These are phyloP conservation scores for Psilocybe cyanescens DNA, from an alignment of 768 basidiomycete genomes.

Conservation along the genomic window DNA sequence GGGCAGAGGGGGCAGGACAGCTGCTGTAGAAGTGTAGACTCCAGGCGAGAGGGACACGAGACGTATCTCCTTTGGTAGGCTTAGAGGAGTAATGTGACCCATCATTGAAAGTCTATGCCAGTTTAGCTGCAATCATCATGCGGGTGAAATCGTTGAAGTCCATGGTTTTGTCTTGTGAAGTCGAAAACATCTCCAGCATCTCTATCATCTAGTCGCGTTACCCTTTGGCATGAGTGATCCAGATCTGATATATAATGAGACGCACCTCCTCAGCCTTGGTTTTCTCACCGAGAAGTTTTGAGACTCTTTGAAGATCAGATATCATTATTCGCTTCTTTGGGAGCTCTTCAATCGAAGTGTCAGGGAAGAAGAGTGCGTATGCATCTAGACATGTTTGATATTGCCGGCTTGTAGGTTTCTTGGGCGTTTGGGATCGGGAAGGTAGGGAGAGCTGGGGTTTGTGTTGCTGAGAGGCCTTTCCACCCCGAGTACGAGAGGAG, in stretches of 20 bases:
- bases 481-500: neutral
- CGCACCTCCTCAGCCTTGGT: conserved; percentile 76
- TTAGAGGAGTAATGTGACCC: too few relatives aligned
- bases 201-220: conserved; percentile 61
- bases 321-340: conserved; percentile 61
- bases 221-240: neutral
- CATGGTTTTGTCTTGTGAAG: conserved; percentile 70
- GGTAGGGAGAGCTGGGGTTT: neutral
- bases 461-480: conserved; percentile 3
- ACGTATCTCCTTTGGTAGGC: too few relatives aligned
- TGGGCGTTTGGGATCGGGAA: conserved; percentile 9
- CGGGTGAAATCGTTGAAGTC: conserved; percentile 68
- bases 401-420: conserved; percentile 53
- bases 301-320: conserved; percentile 64
- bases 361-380: conserved; percentile 72
- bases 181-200: conserved; percentile 81
- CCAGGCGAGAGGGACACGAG: too few relatives aligned
- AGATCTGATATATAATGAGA: neutral
- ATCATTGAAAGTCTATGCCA: conserved; percentile 37
- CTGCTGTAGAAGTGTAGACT: too few relatives aligned
- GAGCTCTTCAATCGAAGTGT: conserved; percentile 46
- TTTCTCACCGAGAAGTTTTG: conserved; percentile 69
- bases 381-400: conserved; percentile 55
- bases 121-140: conserved; percentile 71
- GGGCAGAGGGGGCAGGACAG: too few relatives aligned